phyloP scores from a whole-genome alignment of 1,284 basidiomycete genomes.

The Trametes pubescens region DNA sequence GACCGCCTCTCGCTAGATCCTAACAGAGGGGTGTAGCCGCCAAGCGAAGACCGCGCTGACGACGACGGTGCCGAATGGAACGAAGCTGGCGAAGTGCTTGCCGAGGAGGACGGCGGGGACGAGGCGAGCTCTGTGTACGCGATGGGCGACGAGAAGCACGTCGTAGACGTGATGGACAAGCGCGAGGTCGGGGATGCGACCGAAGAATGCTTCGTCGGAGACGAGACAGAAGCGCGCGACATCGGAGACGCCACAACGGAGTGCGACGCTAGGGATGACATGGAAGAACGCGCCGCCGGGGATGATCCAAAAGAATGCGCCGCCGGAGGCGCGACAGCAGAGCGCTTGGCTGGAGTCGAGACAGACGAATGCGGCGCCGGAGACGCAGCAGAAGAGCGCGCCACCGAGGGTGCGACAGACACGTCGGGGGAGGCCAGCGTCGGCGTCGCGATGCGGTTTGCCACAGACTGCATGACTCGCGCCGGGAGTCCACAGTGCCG shows the following conservation, averaged over 20 bases:
- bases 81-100: conserved; percentile 3
- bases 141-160: not conserved
- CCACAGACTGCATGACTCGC: not conserved
- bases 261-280: not conserved
- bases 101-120: not conserved
- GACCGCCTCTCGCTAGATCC: conserved; percentile 20
- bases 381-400: not conserved
- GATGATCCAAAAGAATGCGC: not conserved
- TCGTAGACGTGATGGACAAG: not conserved
- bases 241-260: not conserved
- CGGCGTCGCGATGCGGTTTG: not conserved
- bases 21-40: conserved; percentile 18
- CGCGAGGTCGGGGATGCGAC: not conserved
- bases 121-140: not conserved
- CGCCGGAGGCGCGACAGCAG: not conserved
- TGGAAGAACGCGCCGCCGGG: not conserved
- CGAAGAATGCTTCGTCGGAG: not conserved
- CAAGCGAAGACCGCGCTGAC: not conserved
- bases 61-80: conserved; percentile 13
- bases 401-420: not conserved
- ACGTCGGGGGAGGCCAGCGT: not conserved
- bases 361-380: not conserved
- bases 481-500: conserved; percentile 11
- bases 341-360: not conserved
- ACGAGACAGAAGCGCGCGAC: not conserved